Evolutionary conservation across 345 rosid species (phyloP), one percentile per base, ranked within the genome.

Genomic region (Syzygium oleosum): DNA sequence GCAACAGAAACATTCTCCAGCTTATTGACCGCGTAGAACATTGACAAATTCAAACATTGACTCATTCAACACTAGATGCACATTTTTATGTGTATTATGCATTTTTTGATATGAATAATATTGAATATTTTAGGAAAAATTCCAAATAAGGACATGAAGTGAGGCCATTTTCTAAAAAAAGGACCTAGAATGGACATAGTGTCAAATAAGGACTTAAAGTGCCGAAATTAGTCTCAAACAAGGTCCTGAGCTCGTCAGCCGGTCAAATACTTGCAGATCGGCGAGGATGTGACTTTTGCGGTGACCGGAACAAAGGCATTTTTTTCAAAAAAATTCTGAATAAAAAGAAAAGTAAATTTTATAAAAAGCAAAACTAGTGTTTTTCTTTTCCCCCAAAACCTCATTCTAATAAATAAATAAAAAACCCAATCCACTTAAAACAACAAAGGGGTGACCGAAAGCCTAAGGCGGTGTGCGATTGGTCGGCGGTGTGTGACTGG

Each of bases 381-480:
- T 22, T 58, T 58, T 58, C 13, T 58, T 58, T 25, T 5, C 15
- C 63, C 9, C 14, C 5, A 41, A 41, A 41, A 41, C 43, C 43
- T 41, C 43, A 41, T 41, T 41, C 6, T 41, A 5, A 41, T 41
- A 41, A 41, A 41, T 4, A 41, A 41, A 41, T 41, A 41, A 41
- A 41, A 41, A 41, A 41, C 63, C 9, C 14, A 58, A 1, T 25
- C 6, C 1, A 58, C 63, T 25, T 58, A 25, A 10, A 25, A 58
- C 9, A 11, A 11, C 6, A 10, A 56, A 56, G 10, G 13, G 10
- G 13, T 56, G 63, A 25, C 14, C 11, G 3, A 10, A 1, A 0
- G 1, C 0, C 13, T 0, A 0, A 58, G 0, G n/a, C 1, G 5
- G 13, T 0, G 0, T 58, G n/a, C 25, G n/a, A 58, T 25, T 58